These are phyloP conservation scores for Penicillium mononematosum DNA, from an alignment of 495 filamentous ascomycete species.

Conservation along the genomic window DNA sequence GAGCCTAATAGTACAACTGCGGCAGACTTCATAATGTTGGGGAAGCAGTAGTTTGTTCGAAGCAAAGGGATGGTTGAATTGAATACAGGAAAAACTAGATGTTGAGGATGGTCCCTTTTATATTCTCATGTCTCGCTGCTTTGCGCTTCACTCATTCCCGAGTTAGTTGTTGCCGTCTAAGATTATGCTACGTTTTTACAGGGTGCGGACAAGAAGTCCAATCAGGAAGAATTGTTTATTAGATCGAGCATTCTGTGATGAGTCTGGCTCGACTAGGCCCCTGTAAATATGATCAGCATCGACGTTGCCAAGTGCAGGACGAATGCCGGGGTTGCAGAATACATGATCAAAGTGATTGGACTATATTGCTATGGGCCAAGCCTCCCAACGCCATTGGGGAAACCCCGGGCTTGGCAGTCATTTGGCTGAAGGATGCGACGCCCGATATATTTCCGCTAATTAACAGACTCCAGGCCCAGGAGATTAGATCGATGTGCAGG, in stretches of 20 bases:
- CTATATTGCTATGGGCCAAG: neutral
- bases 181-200: neutral
- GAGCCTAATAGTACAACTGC: neutral
- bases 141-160: neutral
- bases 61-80: neutral
- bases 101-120: neutral
- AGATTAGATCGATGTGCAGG: neutral
- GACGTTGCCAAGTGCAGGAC: neutral
- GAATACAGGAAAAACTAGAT: neutral
- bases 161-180: neutral
- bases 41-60: neutral
- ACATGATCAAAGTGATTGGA: neutral
- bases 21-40: neutral
- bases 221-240: neutral
- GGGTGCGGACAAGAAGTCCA: slow-evolving; percentile 1
- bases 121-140: neutral
- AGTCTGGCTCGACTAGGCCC: neutral
- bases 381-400: neutral
- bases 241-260: neutral
- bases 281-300: neutral
- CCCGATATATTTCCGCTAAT: slow-evolving; percentile 9
- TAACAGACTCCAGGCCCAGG: neutral
- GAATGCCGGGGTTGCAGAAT: neutral
- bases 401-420: neutral
- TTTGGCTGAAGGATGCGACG: neutral